Base-by-base conservation (phyloP, 2,329 filamentous ascomycete genomes). In the Penicillium rolfsii region DNA sequence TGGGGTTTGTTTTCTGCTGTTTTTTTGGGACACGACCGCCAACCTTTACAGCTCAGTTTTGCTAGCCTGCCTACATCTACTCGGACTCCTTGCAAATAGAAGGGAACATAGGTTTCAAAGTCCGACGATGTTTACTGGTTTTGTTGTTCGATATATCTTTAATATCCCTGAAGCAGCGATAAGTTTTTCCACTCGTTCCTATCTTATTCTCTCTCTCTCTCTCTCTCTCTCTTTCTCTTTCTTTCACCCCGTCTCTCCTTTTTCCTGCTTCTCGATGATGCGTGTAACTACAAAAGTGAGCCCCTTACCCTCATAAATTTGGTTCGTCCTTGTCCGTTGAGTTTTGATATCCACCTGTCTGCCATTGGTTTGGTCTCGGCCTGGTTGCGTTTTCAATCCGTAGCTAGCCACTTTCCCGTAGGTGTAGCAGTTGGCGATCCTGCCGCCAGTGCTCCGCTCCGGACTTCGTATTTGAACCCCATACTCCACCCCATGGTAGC, bases 71-170 rank as follows among this genome's bases (percentile, higher is more conserved):
- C 62, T 67, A 63, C 66, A 60, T 65, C 66, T 66, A 66, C 64
- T 64, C 52, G 68, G 65, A 67, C 63, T 67, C 60, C 64, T 69
- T 75, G 73, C 70, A 74, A 74, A 76, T 75, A 76, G 69, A 71
- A 73, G 66, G 72, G 67, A 73, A 70, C 69, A 69, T 74, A 74
- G 70, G 71, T 69, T 74, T 74, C 71, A 36, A 36, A 71, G 71
- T 70, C 73, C 71, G 67, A 72, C 67, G 69, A 67, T 70, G 68
- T 71, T 73, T 74, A 72, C 67, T 70, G 62, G 67, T 67, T 69
- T 70, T 70, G 73, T 72, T 74, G 69, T 69, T 73, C 67, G 70
- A 76, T 75, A 75, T 74, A 71, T 73, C 72, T 75, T 74, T 76
- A 75, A 76, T 75, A 75, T 74, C 72, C 73, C 72, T 65, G 66